These are phyloP conservation scores for Talaromyces sp. DNA, from an alignment of 2,329 filamentous ascomycete species.

Conservation along the genomic window DNA sequence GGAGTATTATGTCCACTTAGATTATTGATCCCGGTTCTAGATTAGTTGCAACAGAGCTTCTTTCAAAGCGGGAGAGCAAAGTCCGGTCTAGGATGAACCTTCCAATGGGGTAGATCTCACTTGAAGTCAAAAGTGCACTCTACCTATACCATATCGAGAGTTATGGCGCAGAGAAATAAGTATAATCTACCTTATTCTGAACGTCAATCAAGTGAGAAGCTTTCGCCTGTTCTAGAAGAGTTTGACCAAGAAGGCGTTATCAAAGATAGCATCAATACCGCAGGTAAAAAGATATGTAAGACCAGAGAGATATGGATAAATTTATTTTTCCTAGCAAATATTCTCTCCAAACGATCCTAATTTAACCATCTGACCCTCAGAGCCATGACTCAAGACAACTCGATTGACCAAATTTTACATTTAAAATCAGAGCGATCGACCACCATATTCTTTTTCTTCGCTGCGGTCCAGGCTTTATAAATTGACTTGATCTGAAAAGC, in stretches of 20 bases:
- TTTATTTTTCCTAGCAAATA: not conserved
- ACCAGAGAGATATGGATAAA: not conserved
- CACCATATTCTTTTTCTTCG: too few species aligned
- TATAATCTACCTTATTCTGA: not conserved
- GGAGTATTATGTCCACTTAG: not conserved
- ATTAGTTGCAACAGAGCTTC: not conserved
- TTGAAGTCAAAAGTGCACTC: not conserved
- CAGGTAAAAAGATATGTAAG: not conserved
- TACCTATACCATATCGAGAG: not conserved
- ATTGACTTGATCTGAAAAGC: too few species aligned
- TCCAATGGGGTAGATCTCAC: not conserved
- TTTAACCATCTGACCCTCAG: not conserved
- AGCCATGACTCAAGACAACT: not conserved
- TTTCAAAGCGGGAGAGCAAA: not conserved
- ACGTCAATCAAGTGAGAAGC: not conserved
- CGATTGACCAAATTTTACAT: too few species aligned
- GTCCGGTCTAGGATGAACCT: not conserved
- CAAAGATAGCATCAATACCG: not conserved
- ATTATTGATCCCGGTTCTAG: not conserved
- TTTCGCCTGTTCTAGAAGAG: not conserved
- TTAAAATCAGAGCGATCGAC: too few species aligned
- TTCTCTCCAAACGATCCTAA: not conserved
- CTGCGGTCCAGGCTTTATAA: too few species aligned
- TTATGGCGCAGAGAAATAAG: not conserved
- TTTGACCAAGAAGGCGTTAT: not conserved